Evolutionary conservation across 805 yeast genomes (phyloP), one percentile per base, ranked within the genome.

Genomic region (Wickerhamomyces bisporus): DNA sequence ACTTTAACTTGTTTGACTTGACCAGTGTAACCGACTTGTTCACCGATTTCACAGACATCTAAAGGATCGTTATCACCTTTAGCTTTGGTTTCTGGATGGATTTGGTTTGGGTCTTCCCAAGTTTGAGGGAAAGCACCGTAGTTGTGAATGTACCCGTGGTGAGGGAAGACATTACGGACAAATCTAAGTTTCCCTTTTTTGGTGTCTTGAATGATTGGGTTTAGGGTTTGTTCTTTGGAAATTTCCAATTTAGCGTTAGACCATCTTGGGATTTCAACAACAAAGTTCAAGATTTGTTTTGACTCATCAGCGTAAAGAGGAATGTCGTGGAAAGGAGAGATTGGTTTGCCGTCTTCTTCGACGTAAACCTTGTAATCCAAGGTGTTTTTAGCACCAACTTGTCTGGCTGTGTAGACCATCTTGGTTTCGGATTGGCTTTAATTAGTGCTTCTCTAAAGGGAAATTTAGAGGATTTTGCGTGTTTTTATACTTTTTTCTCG

Each of bases 41-140:
- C 60, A 34, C 66, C 53, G 42, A 91, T 86, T 55, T 91, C 98
- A 57, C 96, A 80, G 32, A 89, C 89, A 57, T 91, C 98, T 44
- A 91, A 66, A 4, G 98, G 98, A 62, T 91, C 98, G 57, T 87
- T 86, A 65, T 91, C 98, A 44, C 98, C 98, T 43, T 64, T 62
- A 26, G 73, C 60, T 4, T 60, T 61, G 6, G 54, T 53, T 18
- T 49, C 46, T 71, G 73, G 55, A 65, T 71, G 42, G 63, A 39
- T 45, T 36, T 66, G 67, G 41, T 81, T 75, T n/a, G 95, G 94
- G 57, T 93, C 95, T 64, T 91, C 98, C 98, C 98, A 91, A 4
- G 98, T 91, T 66, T 86, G 95, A 14, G 95, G 89, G 50, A 86
- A 69, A 3, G 94, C 91, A 32, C 96, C 94, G 57, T 86, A 86